Percentiles rank a stretch among this genome's conserved stretches.
Conservation (phyloP, 1,284 basidiomycete genomes). For the Heliocybe sulcata region DNA sequence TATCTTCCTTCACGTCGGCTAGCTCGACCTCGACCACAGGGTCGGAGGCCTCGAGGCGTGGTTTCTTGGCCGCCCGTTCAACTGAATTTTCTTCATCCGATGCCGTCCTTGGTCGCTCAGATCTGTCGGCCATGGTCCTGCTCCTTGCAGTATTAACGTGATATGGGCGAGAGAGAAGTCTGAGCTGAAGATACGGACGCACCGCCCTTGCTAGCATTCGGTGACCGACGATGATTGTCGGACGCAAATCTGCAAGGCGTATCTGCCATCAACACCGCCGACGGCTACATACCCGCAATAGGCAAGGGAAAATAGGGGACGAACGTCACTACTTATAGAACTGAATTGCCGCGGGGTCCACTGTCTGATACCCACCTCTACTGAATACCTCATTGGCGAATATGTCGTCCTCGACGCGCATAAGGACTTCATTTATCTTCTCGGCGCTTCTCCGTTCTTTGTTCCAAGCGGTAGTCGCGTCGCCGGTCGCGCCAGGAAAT, state of each 20-base stretch:
- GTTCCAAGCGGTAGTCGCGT: neutral
- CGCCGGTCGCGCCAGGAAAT: neutral
- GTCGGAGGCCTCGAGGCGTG: constrained; percentile 20
- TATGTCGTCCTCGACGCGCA: too few relatives aligned
- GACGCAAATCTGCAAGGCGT: too few relatives aligned
- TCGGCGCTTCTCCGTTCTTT: neutral
- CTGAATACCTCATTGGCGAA: too few relatives aligned
- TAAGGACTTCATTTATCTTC: neutral
- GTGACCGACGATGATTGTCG: neutral
- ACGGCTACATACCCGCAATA: too few relatives aligned
- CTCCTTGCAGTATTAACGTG: neutral
- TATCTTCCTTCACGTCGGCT: neutral
- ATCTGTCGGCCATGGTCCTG: neutral
- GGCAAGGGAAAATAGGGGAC: neutral
- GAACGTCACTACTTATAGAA: too few relatives aligned
- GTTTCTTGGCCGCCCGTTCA: constrained; percentile 27
- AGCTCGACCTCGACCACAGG: neutral
- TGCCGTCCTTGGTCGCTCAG: neutral
- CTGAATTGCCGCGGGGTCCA: too few relatives aligned
- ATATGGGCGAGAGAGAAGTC: neutral
- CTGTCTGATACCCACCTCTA: too few relatives aligned
- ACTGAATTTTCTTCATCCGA: neutral
- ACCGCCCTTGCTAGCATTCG: neutral
- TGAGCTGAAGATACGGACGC: neutral
- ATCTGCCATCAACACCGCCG: too few relatives aligned